Evolutionary conservation across 2,329 filamentous ascomycete genomes (phyloP), one percentile per base, ranked within the genome.

Genomic region (Ceratocystis diversiconidia): DNA sequence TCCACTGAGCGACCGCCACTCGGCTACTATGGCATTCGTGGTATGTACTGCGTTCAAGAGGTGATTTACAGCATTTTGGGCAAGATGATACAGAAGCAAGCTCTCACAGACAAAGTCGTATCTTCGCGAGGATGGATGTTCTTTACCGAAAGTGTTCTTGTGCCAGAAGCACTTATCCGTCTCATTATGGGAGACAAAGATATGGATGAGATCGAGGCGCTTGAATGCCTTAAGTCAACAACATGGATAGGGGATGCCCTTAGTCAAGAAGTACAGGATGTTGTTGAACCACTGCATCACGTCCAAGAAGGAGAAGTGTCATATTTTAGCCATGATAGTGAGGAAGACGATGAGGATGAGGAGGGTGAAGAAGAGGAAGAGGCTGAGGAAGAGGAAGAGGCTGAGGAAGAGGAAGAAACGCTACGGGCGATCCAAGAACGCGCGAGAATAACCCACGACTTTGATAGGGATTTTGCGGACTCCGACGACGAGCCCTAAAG

Each of bases 21-120:
- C 8, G 91, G 91, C 0, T 96, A 95, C 74, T 96, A 95, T 74
- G 91, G 91, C 1, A 82, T 86, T 2, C 82, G 85, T 22, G 91
- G 91, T 1, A 79, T 88, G 63, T 82, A 83, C 61, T 75, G 82
- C 63, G 89, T 96, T 81, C 88, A 84, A 57, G 85, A 89, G 70
- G 82, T 81, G 65, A 81, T 91, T 46, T 84, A 88, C 67, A 71
- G 75, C 2, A 78, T 79, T 60, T 85, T 89, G 72, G 82, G 81
- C 15, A 73, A 78, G 7, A 74, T 82, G 68, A 74, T 92, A 36
- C 84, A 86, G 66, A 78, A 81, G 69, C 79, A 82, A 65, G 83
- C 86, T 1, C 77, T 85, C 17, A 78, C 80, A 63, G 88, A 92
- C 72, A 76, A 78, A 17, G 77, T 90, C 19, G 82, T 92, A 67